Evolutionary conservation across 192 early-diverging fungal genomes (phyloP), one percentile per base, ranked within the genome.

Genomic region (Phlyctochytrium bullatum): DNA sequence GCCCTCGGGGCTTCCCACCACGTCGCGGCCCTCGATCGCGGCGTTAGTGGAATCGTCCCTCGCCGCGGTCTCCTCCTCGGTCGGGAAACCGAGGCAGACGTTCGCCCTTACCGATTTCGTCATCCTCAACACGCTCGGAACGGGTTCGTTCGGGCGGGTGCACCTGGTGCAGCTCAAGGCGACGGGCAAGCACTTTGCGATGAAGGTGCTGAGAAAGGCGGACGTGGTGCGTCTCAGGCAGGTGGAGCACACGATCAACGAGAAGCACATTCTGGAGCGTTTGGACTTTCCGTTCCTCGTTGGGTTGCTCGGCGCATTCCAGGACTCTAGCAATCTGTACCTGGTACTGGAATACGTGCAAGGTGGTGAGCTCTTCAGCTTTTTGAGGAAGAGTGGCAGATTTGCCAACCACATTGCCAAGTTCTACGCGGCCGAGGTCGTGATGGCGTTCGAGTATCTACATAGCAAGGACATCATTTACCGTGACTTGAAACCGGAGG

Each of bases 241-340:
- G 72, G 92, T 97, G 4, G 93, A 97, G 80, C 93, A 97, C 69
- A 94, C 92, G 34, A 89, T 93, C 68, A 96, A 93, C 75, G 95
- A 97, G 77, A 91, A 92, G 69, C 76, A 83, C 54, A 95, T 97
- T 71, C 79, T 97, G 32, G 92, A 91, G 63, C 72, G 81, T 34
- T 84, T 94, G 59, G 79, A 83, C 54, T 90, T 90, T 59, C 94
- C 94, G 28, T 96, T 94, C 66, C 73, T 98, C 34, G 92, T 98
- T 59, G 83, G 88, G 62, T 86, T 96, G 73, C 27, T 80, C 0
- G 89, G 89, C 14, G 89, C 88, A 20, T 95, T 92, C 74, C 95
- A 97, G 78, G 93, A 97, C 74, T 75, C 82, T 51, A 72, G 79
- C 36, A 93, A 93, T 70, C 75, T 95, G 71, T 95, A 94, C 73